A percentile compares a stretch with the other conserved stretches of the same genome.
phyloP scores from a whole-genome alignment of 1,284 basidiomycete species.

The Rhodotorula sp. region DNA sequence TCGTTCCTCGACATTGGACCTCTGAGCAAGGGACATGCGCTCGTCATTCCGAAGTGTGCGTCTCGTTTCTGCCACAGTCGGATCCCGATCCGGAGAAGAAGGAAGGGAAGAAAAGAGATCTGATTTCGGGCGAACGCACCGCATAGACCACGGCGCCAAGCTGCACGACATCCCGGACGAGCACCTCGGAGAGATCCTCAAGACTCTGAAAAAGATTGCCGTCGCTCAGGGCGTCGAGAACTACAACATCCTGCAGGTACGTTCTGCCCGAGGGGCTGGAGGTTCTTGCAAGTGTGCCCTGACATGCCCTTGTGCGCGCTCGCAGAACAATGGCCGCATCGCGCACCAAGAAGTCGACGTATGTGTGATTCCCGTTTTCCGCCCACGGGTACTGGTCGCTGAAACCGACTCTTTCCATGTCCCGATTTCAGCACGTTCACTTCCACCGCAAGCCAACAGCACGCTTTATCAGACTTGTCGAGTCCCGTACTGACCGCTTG shows the following conservation, averaged over 20 bases:
- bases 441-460: conserved; percentile 40
- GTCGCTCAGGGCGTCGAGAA: conserved; percentile 49
- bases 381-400: not conserved
- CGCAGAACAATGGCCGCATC: conserved; percentile 40
- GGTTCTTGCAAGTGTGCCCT: not conserved
- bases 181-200: conserved; percentile 48
- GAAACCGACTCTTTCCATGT: not conserved
- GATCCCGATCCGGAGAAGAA: not conserved
- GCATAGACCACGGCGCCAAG: conserved; percentile 49
- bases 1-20: conserved; percentile 52
- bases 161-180: conserved; percentile 52
- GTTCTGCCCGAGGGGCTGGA: not conserved
- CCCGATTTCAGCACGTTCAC: conserved; percentile 42
- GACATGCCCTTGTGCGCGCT: conserved; percentile 21
- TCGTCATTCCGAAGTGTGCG: conserved; percentile 52
- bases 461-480: not conserved
- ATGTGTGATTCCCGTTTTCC: conserved; percentile 23
- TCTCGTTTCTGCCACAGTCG: too few species aligned
- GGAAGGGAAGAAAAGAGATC: not conserved
- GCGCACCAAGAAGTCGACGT: conserved; percentile 20
- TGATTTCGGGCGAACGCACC: too few species aligned
- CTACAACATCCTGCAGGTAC: conserved; percentile 54
- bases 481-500: not conserved
- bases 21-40: conserved; percentile 49
- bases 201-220: conserved; percentile 50